These are phyloP conservation scores for Cercospora sp. DNA, from an alignment of 2,329 filamentous ascomycete genomes.

Conservation along the genomic window DNA sequence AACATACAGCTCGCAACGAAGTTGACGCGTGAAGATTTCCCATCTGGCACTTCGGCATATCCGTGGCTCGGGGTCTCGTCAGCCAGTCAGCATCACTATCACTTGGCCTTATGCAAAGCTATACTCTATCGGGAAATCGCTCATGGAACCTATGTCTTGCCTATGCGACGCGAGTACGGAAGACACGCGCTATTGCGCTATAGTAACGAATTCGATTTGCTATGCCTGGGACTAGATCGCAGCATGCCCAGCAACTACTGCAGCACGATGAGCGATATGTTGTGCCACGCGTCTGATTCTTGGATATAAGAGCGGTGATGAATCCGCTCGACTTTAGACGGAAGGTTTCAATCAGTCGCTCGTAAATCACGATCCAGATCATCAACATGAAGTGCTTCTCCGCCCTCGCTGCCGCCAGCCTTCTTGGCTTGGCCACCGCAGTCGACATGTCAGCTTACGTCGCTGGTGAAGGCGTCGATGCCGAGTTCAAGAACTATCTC, in stretches of 20 bases:
- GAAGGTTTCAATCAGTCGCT: no score
- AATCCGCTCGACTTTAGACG: neutral
- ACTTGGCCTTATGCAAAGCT: neutral
- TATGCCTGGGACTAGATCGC: neutral
- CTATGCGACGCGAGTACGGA: neutral
- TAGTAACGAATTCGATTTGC: neutral
- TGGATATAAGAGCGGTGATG: neutral
- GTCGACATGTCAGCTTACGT: conserved; percentile 16
- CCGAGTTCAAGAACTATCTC: conserved; percentile 13
- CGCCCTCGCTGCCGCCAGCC: neutral
- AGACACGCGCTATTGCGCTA: neutral
- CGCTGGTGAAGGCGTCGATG: conserved; percentile 14
- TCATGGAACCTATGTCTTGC: neutral
- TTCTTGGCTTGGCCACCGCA: conserved; percentile 9
- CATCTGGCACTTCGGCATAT: neutral
- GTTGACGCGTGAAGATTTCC: neutral
- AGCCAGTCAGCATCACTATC: neutral
- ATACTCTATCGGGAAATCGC: neutral
- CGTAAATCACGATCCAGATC: no score
- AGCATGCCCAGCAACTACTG: neutral
- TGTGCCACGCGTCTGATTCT: neutral
- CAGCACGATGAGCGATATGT: neutral
- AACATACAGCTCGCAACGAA: neutral
- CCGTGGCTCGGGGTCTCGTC: neutral
- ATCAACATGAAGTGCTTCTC: conserved; percentile 14